A percentile compares a stretch with the other conserved stretches of the same genome.
Conservation (phyloP, 1,284 basidiomycete genomes). For the Irpex lacteus region DNA sequence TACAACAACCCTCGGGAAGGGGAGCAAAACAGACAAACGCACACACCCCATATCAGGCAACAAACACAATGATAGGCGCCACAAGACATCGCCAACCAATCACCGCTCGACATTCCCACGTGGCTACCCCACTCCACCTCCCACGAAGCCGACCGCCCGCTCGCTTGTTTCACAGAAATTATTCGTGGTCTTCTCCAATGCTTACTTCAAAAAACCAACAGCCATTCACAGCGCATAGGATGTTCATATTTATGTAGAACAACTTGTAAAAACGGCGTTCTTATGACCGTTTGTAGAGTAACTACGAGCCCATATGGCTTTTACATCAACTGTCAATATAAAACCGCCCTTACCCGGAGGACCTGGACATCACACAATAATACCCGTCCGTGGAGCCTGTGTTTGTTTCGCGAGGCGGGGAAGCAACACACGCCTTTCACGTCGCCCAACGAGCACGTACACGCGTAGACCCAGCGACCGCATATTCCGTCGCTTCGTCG, state of each 20-base stretch:
- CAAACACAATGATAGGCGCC: conserved; percentile 22
- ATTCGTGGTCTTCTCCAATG: neutral
- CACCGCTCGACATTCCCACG: neutral
- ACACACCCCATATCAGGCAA: neutral
- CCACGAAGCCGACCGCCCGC: neutral
- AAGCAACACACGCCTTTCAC: too few relatives aligned
- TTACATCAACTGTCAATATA: neutral
- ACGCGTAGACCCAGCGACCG: too few relatives aligned
- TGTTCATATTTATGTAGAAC: neutral
- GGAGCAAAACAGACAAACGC: neutral
- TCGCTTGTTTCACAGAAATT: neutral
- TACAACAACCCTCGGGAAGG: neutral
- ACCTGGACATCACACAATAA: too few relatives aligned
- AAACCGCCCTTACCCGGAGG: neutral
- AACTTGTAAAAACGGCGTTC: neutral
- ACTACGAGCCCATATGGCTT: neutral
- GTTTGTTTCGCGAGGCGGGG: too few relatives aligned
- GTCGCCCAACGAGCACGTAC: too few relatives aligned
- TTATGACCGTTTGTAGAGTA: neutral
- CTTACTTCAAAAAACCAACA: neutral
- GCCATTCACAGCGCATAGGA: neutral
- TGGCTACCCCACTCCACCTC: neutral
- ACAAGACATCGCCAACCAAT: neutral
- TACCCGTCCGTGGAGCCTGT: too few relatives aligned
- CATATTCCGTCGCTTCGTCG: too few relatives aligned